Conservation (phyloP, 805 yeast genomes). For the Sugiyamaella boreocaroliniensis region DNA sequence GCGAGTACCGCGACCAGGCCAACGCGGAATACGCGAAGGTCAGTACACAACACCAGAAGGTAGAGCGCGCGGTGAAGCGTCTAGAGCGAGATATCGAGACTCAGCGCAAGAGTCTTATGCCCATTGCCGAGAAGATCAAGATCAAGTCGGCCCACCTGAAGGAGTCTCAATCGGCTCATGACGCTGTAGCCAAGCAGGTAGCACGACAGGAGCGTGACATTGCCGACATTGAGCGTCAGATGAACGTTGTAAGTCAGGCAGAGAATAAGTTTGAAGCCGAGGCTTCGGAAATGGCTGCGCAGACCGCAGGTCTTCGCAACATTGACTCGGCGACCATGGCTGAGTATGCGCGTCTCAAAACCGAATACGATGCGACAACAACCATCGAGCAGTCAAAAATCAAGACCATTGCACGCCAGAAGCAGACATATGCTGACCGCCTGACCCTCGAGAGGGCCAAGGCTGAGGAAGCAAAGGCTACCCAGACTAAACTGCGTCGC, state of each 20-base stretch:
- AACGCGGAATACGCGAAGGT: slow-evolving; percentile 11
- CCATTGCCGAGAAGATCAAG: slow-evolving; percentile 51
- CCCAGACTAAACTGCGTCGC: slow-evolving; percentile 15
- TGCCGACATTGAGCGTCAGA: slow-evolving; percentile 34
- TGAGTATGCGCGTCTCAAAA: slow-evolving; percentile 55
- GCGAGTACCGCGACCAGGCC: slow-evolving; percentile 11
- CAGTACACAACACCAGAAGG: slow-evolving; percentile 21
- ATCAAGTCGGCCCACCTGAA: slow-evolving; percentile 43
- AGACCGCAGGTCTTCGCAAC: slow-evolving; percentile 29
- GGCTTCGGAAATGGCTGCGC: slow-evolving; percentile 29
- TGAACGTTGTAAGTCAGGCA: slow-evolving; percentile 40
- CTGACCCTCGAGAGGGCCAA: slow-evolving; percentile 15
- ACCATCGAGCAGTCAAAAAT: slow-evolving; percentile 21
- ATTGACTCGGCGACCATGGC: slow-evolving; percentile 46
- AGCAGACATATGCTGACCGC: slow-evolving; percentile 22
- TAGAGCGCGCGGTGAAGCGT: slow-evolving; percentile 31
- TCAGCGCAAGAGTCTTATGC: slow-evolving; percentile 46
- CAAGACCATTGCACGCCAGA: slow-evolving; percentile 19
- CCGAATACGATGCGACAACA: slow-evolving; percentile 34
- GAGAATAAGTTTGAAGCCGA: slow-evolving; percentile 33
- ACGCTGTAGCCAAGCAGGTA: slow-evolving; percentile 34
- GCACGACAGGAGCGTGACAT: neutral
- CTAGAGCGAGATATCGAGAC: slow-evolving; percentile 41
- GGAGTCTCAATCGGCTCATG: slow-evolving; percentile 50
- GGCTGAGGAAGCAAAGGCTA: slow-evolving; percentile 13